Conservation (phyloP, 495 filamentous ascomycete genomes). For the Xylaria scruposa region DNA sequence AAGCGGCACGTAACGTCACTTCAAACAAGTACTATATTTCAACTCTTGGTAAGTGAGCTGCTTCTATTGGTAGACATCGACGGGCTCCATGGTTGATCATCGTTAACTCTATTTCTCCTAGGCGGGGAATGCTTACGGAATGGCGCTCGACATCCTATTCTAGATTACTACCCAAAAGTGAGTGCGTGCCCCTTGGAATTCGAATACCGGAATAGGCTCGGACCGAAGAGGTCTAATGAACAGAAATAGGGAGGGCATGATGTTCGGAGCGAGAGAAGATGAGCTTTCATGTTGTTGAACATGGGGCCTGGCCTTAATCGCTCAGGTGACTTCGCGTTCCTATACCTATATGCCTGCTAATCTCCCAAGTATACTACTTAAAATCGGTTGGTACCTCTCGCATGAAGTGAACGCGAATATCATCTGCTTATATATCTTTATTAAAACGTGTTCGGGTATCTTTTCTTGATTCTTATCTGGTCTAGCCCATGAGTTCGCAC, state of each 20-base stretch:
- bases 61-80: background rate
- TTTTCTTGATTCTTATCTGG: conserved; percentile 32
- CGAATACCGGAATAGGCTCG: background rate
- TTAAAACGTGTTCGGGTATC: conserved; percentile 19
- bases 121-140: background rate
- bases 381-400: background rate
- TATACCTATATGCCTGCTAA: too few relatives aligned
- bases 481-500: conserved; percentile 69
- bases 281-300: background rate
- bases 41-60: background rate
- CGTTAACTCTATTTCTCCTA: background rate
- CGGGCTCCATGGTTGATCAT: background rate
- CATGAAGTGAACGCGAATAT: background rate
- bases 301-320: background rate
- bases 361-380: background rate
- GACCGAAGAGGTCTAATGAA: background rate
- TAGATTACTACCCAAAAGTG: background rate
- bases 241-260: background rate
- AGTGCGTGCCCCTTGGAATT: background rate
- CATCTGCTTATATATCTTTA: background rate
- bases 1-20: conserved; percentile 19
- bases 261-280: background rate
- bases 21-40: background rate
- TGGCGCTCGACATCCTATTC: background rate
- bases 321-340: too few relatives aligned